Percentiles rank a stretch among this genome's conserved stretches.
phyloP scores from a whole-genome alignment of 140 eudicot species.

The Artemisia princeps region DNA sequence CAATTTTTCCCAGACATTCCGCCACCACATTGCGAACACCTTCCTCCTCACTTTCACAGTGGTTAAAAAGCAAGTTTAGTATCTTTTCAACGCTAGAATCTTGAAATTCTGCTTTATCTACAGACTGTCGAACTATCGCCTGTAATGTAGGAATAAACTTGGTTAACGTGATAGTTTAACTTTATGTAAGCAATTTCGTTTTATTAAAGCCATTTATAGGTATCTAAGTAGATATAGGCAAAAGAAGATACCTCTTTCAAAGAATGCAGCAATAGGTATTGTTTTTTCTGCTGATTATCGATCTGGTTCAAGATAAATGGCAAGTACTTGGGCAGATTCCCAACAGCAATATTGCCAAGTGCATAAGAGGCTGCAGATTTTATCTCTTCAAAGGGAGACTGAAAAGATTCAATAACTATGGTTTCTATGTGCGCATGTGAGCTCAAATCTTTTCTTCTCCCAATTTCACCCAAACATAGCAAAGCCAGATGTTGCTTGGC shows the following conservation, averaged over 20 bases:
- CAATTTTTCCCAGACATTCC: conserved; percentile 89
- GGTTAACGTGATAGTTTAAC: neutral
- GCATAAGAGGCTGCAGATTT: conserved; percentile 99
- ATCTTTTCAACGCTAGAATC: conserved; percentile 93
- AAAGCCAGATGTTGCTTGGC: conserved; percentile 87
- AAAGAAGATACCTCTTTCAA: conserved; percentile 69
- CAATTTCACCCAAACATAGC: conserved; percentile 95
- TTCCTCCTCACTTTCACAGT: conserved; percentile 98
- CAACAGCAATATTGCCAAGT: conserved; percentile 96
- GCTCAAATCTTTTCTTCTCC: conserved; percentile 88
- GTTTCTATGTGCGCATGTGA: conserved; percentile 83
- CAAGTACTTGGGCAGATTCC: conserved; percentile 75
- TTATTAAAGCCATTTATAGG: neutral
- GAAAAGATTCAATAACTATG: conserved; percentile 88
- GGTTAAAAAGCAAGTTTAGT: conserved; percentile 75
- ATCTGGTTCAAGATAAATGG: conserved; percentile 94
- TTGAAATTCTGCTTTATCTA: conserved; percentile 91
- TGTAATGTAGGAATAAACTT: conserved; percentile 25
- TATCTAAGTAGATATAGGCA: neutral
- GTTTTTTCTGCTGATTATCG: conserved; percentile 96
- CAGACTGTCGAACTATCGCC: conserved; percentile 98
- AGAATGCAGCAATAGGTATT: conserved; percentile 83
- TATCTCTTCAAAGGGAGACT: conserved; percentile 94
- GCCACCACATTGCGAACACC: conserved; percentile 99
- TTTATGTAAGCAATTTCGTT: neutral